Base-by-base conservation (phyloP, 2,329 filamentous ascomycete genomes). In the Diaporthe humulicola region DNA sequence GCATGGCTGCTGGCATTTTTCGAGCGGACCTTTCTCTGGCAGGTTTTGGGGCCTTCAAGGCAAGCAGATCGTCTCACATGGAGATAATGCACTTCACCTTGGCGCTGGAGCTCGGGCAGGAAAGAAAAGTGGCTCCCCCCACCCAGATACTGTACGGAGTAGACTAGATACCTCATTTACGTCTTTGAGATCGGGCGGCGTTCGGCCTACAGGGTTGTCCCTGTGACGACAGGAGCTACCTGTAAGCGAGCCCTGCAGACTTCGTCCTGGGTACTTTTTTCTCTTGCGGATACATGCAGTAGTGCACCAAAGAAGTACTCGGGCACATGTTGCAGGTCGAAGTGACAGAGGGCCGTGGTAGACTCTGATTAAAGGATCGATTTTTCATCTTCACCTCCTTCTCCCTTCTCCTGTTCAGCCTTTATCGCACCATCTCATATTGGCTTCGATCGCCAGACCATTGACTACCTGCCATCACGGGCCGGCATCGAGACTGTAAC, bases 41-140 rank as follows among this genome's bases (percentile, higher is more conserved):
- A 33, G 45, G 7, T 28, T 25, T n/a, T 45, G 33, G 45, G 45
- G 28, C n/a, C 15, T 56, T 56, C 25, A 36, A 12, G 30, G 40
- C 38, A n/a, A 69, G 40, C 28, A 69, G 50, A 70, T 45, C 71
- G 52, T 36, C 19, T 42, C n/a, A 58, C 40, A 36, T 54, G 58
- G 30, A 64, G 4, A 60, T 25, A 48, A 48, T 45, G n/a, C 50
- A 45, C 4, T 54, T 48, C 17, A 48, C 19, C 40, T 45, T 64
- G 60, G 60, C 60, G 12, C 40, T 22, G 9, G 9, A 50, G 17
- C 57, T 33, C 54, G 17, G n/a, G 10, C 4, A 36, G 28, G 22
- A 48, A 40, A 60, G 17, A 72, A 71, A 52, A 33, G 10, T 60
- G 70, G 73, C 42, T 48, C 54, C 60, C 60, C 19, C 48, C 48